Conservation (phyloP, 2,329 filamentous ascomycete genomes). For the Cyanodermella asteris region DNA sequence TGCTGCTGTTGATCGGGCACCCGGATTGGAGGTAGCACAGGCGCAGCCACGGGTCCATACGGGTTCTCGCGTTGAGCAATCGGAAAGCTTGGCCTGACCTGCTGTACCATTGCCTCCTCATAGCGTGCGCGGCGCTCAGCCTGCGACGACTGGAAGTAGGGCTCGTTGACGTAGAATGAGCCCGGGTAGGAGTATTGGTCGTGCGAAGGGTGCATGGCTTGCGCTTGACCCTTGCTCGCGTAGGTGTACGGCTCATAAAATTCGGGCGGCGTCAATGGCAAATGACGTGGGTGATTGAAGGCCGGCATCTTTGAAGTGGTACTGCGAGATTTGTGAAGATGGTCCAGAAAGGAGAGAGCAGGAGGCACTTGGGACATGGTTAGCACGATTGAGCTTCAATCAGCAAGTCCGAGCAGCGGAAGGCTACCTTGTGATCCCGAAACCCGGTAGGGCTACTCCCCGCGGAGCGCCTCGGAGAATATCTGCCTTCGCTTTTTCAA, state of each 20-base stretch:
- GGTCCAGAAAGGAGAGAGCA: no score
- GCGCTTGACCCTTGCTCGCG: background rate
- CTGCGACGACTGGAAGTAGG: background rate
- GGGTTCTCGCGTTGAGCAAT: background rate
- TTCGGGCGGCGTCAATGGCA: conserved; percentile 7
- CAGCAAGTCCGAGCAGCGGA: no score
- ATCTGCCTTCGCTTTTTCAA: conserved; percentile 1
- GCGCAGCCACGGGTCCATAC: conserved; percentile 2
- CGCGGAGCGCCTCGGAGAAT: background rate
- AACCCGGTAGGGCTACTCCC: background rate
- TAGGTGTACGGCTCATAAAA: conserved; percentile 4
- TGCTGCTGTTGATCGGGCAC: conserved; percentile 13
- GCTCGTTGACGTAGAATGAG: background rate
- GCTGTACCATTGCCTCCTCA: conserved; percentile 2
- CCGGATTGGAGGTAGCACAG: conserved; percentile 7
- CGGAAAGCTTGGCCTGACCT: conserved; percentile 1
- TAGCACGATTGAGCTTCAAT: no score
- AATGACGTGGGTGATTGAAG: conserved; percentile 5
- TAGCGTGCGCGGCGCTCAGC: conserved; percentile 1
- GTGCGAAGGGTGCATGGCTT: background rate
- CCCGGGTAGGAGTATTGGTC: background rate
- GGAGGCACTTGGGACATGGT: no score
- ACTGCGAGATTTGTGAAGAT: no score
- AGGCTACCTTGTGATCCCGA: no score
- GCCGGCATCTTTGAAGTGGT: conserved; percentile 6